phyloP scores from a whole-genome alignment of 352 stramenopile genomes.

The Elongisporangium prolatum region DNA sequence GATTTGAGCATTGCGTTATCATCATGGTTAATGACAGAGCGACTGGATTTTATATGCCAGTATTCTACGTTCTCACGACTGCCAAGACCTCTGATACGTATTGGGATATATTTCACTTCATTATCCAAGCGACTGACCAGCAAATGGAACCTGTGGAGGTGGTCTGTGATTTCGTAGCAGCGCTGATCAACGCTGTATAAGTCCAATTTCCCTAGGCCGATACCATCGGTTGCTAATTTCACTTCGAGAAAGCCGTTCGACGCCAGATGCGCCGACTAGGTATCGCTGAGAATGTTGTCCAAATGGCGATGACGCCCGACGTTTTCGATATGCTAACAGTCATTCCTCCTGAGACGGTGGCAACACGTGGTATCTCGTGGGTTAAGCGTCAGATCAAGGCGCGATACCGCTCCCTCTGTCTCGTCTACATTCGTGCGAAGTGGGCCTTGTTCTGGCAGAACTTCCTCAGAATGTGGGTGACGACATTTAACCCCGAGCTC shows the following conservation, averaged over 20 bases:
- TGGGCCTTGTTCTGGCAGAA: too few relatives aligned
- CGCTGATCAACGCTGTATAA: background rate
- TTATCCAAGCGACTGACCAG: background rate
- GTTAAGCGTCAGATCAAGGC: background rate
- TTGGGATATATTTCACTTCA: constrained; percentile 1
- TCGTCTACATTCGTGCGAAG: too few relatives aligned
- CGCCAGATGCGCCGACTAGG: constrained; percentile 5
- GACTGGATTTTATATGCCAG: background rate
- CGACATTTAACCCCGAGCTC: too few relatives aligned
- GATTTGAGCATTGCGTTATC: background rate
- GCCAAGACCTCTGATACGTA: too few relatives aligned
- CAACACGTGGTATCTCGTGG: constrained; percentile 5
- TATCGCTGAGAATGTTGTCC: constrained; percentile 5
- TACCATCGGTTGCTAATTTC: background rate
- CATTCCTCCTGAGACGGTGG: constrained; percentile 1
- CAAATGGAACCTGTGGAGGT: background rate
- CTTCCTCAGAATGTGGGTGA: too few relatives aligned
- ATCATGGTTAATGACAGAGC: background rate
- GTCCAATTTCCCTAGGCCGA: constrained; percentile 1
- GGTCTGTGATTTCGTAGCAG: constrained; percentile 1
- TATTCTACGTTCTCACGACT: background rate
- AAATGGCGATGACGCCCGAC: constrained; percentile 3
- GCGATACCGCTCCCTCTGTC: too few relatives aligned
- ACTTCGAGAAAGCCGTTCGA: background rate
- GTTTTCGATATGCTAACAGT: constrained; percentile 12